These are phyloP conservation scores for Dalbergia oliveri DNA, from an alignment of 306 rosid genomes.

Conservation along the genomic window DNA sequence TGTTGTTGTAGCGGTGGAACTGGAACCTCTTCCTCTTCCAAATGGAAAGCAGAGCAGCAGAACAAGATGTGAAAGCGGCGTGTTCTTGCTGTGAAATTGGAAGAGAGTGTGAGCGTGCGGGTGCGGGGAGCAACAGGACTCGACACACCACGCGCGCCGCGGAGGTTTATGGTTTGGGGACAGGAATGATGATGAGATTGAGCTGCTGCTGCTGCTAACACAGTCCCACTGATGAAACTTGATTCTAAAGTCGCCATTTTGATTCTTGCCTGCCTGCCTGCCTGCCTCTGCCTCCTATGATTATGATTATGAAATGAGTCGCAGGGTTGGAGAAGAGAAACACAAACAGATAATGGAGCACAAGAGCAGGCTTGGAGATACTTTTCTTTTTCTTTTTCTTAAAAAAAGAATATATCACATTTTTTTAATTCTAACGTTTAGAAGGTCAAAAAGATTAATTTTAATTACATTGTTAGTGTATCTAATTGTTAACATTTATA, in stretches of 20 bases:
- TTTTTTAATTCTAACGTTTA: too few relatives aligned
- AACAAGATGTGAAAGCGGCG: constrained; percentile 41
- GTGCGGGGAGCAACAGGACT: constrained; percentile 12
- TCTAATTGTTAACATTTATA: too few relatives aligned
- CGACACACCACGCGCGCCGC: neutral
- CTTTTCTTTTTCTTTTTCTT: too few relatives aligned
- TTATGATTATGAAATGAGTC: too few relatives aligned
- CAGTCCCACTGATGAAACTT: neutral
- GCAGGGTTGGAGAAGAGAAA: too few relatives aligned
- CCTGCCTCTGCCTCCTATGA: too few relatives aligned
- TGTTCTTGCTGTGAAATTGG: constrained; percentile 13
- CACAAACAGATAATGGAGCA: too few relatives aligned
- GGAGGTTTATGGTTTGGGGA: constrained; percentile 41
- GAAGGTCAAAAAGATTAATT: too few relatives aligned
- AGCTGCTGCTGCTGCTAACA: neutral
- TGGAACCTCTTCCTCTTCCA: constrained; percentile 50
- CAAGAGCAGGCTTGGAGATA: too few relatives aligned
- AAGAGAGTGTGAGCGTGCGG: constrained; percentile 40
- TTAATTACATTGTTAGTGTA: too few relatives aligned
- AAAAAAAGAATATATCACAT: too few relatives aligned
- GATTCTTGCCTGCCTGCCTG: neutral
- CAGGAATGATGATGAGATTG: too few relatives aligned
- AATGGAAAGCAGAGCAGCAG: constrained; percentile 51
- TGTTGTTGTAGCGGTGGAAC: neutral
- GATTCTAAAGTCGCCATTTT: constrained; percentile 76